phyloP scores from a whole-genome alignment of 371 early-diverging fungal species.

The Polyrhizophydium stewartii region DNA sequence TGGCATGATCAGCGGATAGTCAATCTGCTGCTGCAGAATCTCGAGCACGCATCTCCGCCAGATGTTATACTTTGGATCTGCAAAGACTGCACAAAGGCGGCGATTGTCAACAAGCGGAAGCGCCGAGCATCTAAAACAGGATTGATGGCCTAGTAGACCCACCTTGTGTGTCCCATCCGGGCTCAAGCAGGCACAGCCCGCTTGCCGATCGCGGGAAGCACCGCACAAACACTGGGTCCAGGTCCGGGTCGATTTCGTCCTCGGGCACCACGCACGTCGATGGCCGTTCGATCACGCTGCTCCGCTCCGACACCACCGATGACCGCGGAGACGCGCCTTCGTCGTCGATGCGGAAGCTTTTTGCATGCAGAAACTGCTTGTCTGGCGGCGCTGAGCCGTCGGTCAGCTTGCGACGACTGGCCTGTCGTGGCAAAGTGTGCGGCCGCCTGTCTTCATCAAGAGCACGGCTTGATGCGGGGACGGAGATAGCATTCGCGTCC shows the following conservation, averaged over 20 bases:
- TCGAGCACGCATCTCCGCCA: constrained; percentile 29
- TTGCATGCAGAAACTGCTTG: too few relatives aligned
- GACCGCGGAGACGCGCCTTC: too few relatives aligned
- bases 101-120: neutral
- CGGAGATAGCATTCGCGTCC: too few relatives aligned
- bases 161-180: constrained; percentile 27
- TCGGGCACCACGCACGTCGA: too few relatives aligned
- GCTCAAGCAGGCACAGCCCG: constrained; percentile 13
- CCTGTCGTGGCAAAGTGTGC: too few relatives aligned
- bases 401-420: too few relatives aligned
- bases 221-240: neutral
- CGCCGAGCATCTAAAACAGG: neutral
- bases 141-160: neutral
- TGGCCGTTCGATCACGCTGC: too few relatives aligned
- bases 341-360: too few relatives aligned
- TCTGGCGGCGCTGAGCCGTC: too few relatives aligned
- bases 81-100: constrained; percentile 14
- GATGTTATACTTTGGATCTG: constrained; percentile 25
- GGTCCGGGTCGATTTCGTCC: neutral
- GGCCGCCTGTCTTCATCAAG: too few relatives aligned
- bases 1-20: constrained; percentile 32
- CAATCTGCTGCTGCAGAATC: constrained; percentile 23
- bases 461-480: too few relatives aligned
- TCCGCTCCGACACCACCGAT: too few relatives aligned
- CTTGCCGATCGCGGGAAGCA: constrained; percentile 2